Conservation (phyloP, 2,329 filamentous ascomycete genomes). For the Ustilaginoidea virens region DNA sequence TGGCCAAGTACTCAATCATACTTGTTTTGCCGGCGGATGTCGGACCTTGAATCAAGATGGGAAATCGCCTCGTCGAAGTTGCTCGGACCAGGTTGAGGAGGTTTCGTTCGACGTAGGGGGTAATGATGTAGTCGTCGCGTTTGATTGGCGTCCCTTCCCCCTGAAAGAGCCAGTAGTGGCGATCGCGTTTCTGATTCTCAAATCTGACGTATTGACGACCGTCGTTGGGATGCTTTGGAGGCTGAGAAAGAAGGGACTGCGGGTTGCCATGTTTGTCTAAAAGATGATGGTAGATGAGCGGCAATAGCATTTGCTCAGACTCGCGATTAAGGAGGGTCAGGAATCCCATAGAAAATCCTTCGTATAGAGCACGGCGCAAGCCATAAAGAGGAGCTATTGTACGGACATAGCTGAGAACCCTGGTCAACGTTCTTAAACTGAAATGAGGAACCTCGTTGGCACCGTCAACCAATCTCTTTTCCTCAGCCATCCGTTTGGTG, state of each 20-base stretch:
- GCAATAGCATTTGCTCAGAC: constrained; percentile 65
- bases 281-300: constrained; percentile 67
- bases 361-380: constrained; percentile 70
- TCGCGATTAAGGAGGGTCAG: constrained; percentile 71
- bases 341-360: constrained; percentile 98
- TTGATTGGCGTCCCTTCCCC: constrained; percentile 49
- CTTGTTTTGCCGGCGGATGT: constrained; percentile 97
- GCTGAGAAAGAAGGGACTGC: constrained; percentile 60
- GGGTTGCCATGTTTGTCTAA: constrained; percentile 52
- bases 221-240: constrained; percentile 62
- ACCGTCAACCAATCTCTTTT: constrained; percentile 74
- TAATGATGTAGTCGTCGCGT: constrained; percentile 87
- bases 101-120: constrained; percentile 87
- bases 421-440: constrained; percentile 83
- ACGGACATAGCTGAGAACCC: constrained; percentile 75
- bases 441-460: constrained; percentile 95
- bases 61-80: constrained; percentile 80
- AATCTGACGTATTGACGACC: constrained; percentile 69
- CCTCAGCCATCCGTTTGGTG: constrained; percentile 65
- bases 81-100: constrained; percentile 88
- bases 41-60: constrained; percentile 87
- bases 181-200: constrained; percentile 42
- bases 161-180: constrained; percentile 81
- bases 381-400: constrained; percentile 76
- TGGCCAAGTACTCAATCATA: constrained; percentile 98